phyloP scores from a whole-genome alignment of 805 yeast species.

The Lipomyces starkeyi region DNA sequence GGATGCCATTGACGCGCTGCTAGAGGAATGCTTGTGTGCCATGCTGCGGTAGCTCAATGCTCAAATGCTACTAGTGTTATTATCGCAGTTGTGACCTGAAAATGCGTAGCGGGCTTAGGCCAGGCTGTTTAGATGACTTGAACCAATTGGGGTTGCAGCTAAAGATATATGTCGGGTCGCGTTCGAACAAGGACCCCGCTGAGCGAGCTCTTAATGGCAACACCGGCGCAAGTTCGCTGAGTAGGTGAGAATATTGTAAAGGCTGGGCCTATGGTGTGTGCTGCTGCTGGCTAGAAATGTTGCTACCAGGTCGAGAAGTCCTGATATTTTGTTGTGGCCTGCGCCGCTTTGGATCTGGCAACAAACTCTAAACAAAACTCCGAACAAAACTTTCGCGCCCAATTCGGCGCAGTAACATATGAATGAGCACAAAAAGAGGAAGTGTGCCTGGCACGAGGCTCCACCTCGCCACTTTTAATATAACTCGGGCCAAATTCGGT shows the following conservation, averaged over 20 bases:
- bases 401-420: background rate
- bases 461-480: background rate
- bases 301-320: no score
- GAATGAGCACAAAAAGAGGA: background rate
- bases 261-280: background rate
- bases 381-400: background rate
- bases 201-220: background rate
- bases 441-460: conserved; percentile 1
- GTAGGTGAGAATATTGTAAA: background rate
- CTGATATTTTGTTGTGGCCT: no score
- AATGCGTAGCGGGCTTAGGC: background rate
- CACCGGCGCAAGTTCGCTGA: background rate
- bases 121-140: background rate
- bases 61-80: background rate
- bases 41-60: conserved; percentile 3
- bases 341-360: no score
- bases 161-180: background rate
- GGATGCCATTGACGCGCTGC: conserved; percentile 11
- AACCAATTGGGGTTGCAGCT: no score
- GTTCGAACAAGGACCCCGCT: background rate
- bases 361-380: background rate
- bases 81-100: background rate
- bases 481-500: background rate
- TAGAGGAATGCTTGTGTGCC: conserved; percentile 6
- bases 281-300: background rate